Conservation (phyloP, 129 eudicot genomes). For the Solidago caesia region DNA sequence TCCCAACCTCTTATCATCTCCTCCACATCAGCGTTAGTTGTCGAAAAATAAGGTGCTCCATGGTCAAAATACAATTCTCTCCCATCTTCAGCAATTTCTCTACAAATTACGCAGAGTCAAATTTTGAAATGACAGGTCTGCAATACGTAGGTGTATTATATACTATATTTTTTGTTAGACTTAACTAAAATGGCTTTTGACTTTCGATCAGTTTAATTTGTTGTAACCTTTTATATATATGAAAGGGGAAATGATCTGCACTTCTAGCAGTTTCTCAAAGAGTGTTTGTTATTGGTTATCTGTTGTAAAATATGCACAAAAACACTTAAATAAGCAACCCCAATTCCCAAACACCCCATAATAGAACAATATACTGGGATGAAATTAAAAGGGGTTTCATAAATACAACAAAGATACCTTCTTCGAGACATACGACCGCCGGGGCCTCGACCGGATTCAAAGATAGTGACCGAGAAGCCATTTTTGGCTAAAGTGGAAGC, state of each 20-base stretch:
- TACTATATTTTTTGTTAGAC: too few species aligned
- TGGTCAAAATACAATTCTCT: conserved; percentile 84
- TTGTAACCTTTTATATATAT: too few species aligned
- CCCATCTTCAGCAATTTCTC: conserved; percentile 80
- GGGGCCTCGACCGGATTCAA: conserved; percentile 89
- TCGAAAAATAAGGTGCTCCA: conserved; percentile 85
- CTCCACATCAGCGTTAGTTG: conserved; percentile 54
- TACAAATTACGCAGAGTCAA: conserved; percentile 19
- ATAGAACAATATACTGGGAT: background rate
- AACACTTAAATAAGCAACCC: background rate
- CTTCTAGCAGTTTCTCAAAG: background rate
- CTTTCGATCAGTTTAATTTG: too few species aligned
- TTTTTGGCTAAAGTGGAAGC: conserved; percentile 78
- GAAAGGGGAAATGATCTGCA: background rate
- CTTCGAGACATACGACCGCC: conserved; percentile 97
- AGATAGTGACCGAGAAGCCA: conserved; percentile 79
- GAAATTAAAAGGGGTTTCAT: background rate
- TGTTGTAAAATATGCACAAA: background rate
- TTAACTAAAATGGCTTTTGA: too few species aligned
- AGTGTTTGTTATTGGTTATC: background rate
- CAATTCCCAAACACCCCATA: background rate
- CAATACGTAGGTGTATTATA: too few species aligned
- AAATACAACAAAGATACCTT: conserved; percentile 39
- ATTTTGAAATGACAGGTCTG: too few species aligned
- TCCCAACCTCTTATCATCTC: conserved; percentile 73